Conservation (phyloP, 306 rosid genomes). For the Morella rubra region DNA sequence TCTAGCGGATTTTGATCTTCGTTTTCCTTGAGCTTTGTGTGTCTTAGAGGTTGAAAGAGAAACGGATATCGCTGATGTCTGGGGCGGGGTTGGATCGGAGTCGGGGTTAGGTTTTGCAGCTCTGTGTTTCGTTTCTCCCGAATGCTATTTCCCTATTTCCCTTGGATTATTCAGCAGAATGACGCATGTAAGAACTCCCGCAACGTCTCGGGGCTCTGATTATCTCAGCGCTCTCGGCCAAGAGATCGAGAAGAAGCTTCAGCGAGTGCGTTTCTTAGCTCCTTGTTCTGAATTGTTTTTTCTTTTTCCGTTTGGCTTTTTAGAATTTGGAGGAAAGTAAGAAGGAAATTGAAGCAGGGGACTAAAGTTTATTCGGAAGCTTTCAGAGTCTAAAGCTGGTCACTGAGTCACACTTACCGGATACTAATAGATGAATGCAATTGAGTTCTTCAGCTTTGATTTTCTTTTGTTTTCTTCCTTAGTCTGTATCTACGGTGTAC, state of each 20-base stretch:
- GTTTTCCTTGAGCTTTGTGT: too few relatives aligned
- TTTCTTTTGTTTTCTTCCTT: background rate
- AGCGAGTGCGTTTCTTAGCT: conserved; percentile 50
- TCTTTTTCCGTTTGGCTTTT: conserved; percentile 7
- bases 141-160: conserved; percentile 15
- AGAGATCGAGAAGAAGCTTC: conserved; percentile 91
- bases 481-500: background rate
- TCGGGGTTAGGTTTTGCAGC: conserved; percentile 32
- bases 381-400: background rate
- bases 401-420: background rate
- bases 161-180: conserved; percentile 37
- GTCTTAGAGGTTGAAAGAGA: background rate
- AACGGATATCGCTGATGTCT: background rate
- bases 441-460: background rate
- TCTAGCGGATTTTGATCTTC: too few relatives aligned
- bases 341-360: background rate
- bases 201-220: conserved; percentile 65
- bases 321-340: conserved; percentile 23
- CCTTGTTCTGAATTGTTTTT: background rate
- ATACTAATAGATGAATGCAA: background rate
- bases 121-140: background rate
- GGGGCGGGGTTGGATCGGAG: conserved; percentile 35
- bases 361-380: background rate
- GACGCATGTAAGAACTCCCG: conserved; percentile 45
- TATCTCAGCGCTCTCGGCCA: conserved; percentile 78